Conservation (phyloP, 495 filamentous ascomycete genomes). For the Penicillium chermesinum region DNA sequence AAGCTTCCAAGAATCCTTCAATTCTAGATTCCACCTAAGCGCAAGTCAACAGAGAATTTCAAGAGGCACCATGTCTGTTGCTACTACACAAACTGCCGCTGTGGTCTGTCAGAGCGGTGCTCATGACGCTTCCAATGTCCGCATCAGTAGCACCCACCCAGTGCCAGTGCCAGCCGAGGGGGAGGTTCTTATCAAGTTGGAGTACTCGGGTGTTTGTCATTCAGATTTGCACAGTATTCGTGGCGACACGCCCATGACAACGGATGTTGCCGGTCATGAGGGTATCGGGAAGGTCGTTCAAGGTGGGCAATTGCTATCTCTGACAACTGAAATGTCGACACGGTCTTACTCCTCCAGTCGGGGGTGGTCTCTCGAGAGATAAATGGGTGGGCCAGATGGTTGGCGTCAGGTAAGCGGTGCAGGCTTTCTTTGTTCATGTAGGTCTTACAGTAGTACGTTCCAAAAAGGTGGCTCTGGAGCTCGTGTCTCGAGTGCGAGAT, state of each 20-base stretch:
- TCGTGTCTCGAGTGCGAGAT: constrained; percentile 42
- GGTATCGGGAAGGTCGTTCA: constrained; percentile 36
- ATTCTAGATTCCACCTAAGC: too few species aligned
- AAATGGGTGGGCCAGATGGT: constrained; percentile 34
- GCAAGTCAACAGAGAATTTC: not conserved
- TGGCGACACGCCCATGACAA: constrained; percentile 43
- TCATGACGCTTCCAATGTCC: constrained; percentile 19
- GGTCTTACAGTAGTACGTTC: not conserved
- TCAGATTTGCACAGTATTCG: constrained; percentile 41
- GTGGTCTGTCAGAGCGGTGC: constrained; percentile 26
- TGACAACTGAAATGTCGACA: not conserved
- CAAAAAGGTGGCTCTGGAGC: constrained; percentile 41
- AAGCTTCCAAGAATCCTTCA: too few species aligned
- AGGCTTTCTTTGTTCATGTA: not conserved
- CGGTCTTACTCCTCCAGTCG: constrained; percentile 18
- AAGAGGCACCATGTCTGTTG: constrained; percentile 19
- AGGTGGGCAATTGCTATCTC: constrained; percentile 24
- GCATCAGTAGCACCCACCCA: constrained; percentile 26
- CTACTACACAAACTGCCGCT: constrained; percentile 34
- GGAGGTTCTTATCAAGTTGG: constrained; percentile 38
- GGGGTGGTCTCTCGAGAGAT: constrained; percentile 21
- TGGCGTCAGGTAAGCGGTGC: constrained; percentile 30
- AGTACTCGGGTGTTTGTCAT: constrained; percentile 42
- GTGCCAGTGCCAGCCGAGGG: constrained; percentile 31
- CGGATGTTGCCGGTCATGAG: constrained; percentile 43